phyloP scores from a whole-genome alignment of 208 protist genomes.

The Leishmania major region DNA sequence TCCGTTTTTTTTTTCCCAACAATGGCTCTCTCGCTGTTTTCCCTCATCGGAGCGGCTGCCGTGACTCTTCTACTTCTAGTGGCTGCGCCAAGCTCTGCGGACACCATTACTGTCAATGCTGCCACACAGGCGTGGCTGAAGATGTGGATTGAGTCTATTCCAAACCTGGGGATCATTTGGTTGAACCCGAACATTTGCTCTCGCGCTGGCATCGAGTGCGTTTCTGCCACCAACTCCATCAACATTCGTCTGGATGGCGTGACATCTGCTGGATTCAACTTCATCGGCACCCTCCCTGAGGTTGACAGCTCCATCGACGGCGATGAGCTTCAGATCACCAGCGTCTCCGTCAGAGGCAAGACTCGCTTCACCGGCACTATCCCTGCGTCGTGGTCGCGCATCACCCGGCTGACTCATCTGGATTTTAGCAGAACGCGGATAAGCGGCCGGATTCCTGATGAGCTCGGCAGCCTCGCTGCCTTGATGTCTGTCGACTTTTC shows the following conservation, averaged over 20 bases:
- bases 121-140: constrained; percentile 6
- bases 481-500: constrained; percentile 16
- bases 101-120: constrained; percentile 12
- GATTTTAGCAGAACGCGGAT: constrained; percentile 22
- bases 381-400: constrained; percentile 22
- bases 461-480: constrained; percentile 1
- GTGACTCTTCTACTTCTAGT: constrained; percentile 10
- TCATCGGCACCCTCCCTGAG: constrained; percentile 29
- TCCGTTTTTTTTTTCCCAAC: not conserved
- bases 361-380: constrained; percentile 22
- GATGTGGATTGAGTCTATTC: constrained; percentile 21
- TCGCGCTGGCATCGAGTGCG: constrained; percentile 25
- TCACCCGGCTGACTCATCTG: constrained; percentile 9
- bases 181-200: constrained; percentile 19
- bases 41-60: constrained; percentile 6
- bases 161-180: constrained; percentile 28
- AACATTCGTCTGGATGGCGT: constrained; percentile 23
- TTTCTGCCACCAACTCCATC: constrained; percentile 3
- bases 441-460: constrained; percentile 15
- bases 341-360: constrained; percentile 23
- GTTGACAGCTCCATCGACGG: constrained; percentile 5
- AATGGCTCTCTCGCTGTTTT: constrained; percentile 9
- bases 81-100: constrained; percentile 6
- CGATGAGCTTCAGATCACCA: constrained; percentile 11
- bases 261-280: constrained; percentile 26